Base-by-base conservation (phyloP, 441 rosid genomes). In the Populus hybrid region DNA sequence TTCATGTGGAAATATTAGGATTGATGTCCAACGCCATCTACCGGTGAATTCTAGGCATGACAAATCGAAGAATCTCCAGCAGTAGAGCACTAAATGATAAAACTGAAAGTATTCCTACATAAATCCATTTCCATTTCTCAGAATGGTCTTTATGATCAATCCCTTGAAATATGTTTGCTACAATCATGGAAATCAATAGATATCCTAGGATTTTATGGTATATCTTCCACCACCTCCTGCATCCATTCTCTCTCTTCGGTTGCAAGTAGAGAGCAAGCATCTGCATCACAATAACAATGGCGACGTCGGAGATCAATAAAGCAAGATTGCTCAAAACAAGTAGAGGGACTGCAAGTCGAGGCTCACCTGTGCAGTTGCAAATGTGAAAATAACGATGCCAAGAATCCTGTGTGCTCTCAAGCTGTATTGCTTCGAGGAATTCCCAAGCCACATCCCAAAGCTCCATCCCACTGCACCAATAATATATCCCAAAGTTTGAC, bases 381-480 rank as follows among this genome's bases (percentile, higher is more conserved):
- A 79, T 64, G 83, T 75, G 76, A 87, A 87, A 14, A 84, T 73
- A 32, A 87, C 24, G 63, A 80, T 81, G n/a, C 85, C 85, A 32
- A 87, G 84, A 71, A 82, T 71, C 61, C 82, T 82, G 57, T 87
- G 86, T 0, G 83, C 66, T 69, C 73, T 80, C 16, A 72, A 76
- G 30, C 71, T 74, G 78, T 81, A 70, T 21, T 79, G 67, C 21
- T 80, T 75, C 67, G 83, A 79, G 76, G 86, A 76, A 59, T 46
- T 81, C 16, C 84, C 84, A 40, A 85, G 76, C 85, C 85, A 85
- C 18, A 85, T 61, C 30, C 85, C 90, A 36, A 82, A 24, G 74
- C 80, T 83, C 90, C 90, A 85, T 69, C 88, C 90, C 2, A 83
- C 61, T 40, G 84, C 26, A 3, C 90, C 90, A 10, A 80, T 14